Percentiles rank a stretch among this genome's conserved stretches.
Evolutionary conservation across 1,284 basidiomycete genomes (phyloP).

Genomic region (Paramarasmius palmivorus): DNA sequence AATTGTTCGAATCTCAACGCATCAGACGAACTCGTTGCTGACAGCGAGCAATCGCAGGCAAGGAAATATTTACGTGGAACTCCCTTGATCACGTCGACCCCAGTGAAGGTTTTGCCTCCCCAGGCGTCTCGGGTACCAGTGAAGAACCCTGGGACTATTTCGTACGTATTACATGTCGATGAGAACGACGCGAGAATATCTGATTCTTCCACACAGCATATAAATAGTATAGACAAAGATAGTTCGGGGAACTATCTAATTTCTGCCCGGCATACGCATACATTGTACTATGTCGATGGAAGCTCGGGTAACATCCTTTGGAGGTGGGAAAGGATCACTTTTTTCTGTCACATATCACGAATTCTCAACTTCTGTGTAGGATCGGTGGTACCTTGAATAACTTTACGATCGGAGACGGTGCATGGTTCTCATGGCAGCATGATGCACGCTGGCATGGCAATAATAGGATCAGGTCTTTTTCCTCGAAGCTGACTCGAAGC

Average conservation of each 20-base stretch:
- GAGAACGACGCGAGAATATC: neutral
- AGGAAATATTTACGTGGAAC: neutral
- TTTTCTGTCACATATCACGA: neutral
- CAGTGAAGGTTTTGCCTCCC: neutral
- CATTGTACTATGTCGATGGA: slow-evolving; percentile 1
- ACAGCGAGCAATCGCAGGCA: no score
- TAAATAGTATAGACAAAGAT: slow-evolving; percentile 5
- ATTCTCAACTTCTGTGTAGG: neutral
- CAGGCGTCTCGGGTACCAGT: neutral
- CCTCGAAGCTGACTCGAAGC: neutral
- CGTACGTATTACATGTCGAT: neutral
- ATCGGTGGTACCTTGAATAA: slow-evolving; percentile 18
- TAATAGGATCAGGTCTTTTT: slow-evolving; percentile 1
- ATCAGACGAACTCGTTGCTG: neutral
- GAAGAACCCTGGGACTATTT: slow-evolving; percentile 1
- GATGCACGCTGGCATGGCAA: slow-evolving; percentile 13
- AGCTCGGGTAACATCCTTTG: slow-evolving; percentile 17
- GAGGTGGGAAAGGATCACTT: slow-evolving; percentile 4
- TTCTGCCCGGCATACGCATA: neutral
- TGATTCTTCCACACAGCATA: neutral
- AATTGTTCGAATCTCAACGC: neutral
- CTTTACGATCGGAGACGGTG: slow-evolving; percentile 14
- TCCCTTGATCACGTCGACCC: neutral
- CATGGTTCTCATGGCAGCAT: slow-evolving; percentile 19
- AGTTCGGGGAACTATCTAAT: slow-evolving; percentile 1